These are phyloP conservation scores for Metarhizium sp. DNA, from an alignment of 2,329 filamentous ascomycete species.

Conservation along the genomic window DNA sequence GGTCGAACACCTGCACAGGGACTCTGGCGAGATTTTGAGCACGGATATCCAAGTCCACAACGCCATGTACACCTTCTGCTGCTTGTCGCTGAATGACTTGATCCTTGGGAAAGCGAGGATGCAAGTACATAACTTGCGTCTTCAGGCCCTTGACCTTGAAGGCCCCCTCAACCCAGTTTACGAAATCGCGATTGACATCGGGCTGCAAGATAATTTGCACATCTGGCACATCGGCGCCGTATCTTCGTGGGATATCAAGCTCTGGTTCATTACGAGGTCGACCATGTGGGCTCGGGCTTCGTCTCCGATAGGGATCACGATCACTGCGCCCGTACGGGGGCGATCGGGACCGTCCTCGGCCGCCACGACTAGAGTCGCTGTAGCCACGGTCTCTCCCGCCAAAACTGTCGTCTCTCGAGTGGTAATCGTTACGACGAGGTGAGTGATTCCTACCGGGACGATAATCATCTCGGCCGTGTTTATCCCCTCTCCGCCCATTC, in stretches of 20 bases:
- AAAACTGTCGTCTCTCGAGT: constrained; percentile 45
- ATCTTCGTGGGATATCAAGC: constrained; percentile 64
- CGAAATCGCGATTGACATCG: constrained; percentile 69
- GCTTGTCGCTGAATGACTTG: constrained; percentile 79
- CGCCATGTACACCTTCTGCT: constrained; percentile 77
- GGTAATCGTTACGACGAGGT: constrained; percentile 45
- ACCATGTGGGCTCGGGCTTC: constrained; percentile 59
- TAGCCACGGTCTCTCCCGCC: constrained; percentile 43
- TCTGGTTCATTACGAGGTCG: constrained; percentile 41
- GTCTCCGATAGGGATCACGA: constrained; percentile 49
- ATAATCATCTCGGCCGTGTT: constrained; percentile 53
- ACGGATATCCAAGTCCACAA: constrained; percentile 64
- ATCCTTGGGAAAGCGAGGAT: constrained; percentile 64
- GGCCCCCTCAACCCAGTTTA: constrained; percentile 69
- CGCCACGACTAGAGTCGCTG: constrained; percentile 28
- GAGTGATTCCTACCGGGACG: constrained; percentile 52
- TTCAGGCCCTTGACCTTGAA: constrained; percentile 65
- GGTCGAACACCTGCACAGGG: constrained; percentile 76
- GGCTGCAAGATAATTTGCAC: constrained; percentile 80
- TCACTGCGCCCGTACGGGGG: constrained; percentile 39
- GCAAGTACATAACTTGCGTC: constrained; percentile 71
- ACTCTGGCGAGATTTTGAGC: constrained; percentile 67
- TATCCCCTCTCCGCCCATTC: constrained; percentile 31
- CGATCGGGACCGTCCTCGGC: constrained; percentile 60
- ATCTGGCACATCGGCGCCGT: constrained; percentile 71